Conservation (phyloP, 2,329 filamentous ascomycete genomes). For the Hysterium pulicare region DNA sequence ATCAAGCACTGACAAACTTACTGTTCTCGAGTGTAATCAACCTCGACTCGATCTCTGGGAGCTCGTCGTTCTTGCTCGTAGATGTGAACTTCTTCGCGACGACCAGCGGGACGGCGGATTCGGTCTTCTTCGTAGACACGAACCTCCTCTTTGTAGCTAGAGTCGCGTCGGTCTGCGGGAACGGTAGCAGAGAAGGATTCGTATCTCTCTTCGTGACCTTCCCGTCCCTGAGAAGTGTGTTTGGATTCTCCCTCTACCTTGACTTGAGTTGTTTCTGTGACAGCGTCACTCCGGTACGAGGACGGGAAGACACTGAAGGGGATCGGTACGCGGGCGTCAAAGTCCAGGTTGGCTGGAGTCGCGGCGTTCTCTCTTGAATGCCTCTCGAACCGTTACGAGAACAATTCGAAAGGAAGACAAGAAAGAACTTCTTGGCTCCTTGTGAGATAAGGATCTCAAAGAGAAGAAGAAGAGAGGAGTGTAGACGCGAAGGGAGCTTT, state of each 20-base stretch:
- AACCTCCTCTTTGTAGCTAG: slow-evolving; percentile 79
- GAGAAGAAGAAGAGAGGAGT: slow-evolving; percentile 17
- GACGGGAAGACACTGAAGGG: slow-evolving; percentile 99
- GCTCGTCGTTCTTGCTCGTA: slow-evolving; percentile 24
- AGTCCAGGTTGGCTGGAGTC: slow-evolving; percentile 98
- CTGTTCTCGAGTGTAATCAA: slow-evolving; percentile 27
- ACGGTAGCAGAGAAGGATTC: slow-evolving; percentile 50
- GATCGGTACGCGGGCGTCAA: slow-evolving; percentile 98
- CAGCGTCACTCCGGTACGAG: slow-evolving; percentile 80
- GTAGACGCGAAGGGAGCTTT: slow-evolving; percentile 7
- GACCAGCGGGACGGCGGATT: slow-evolving; percentile 62
- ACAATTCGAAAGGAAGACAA: slow-evolving; percentile 65
- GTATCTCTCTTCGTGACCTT: slow-evolving; percentile 85
- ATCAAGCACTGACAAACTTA: slow-evolving; percentile 16
- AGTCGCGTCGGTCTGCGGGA: slow-evolving; percentile 47
- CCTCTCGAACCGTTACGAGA: slow-evolving; percentile 53
- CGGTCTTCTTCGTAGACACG: slow-evolving; percentile 76
- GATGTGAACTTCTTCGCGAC: slow-evolving; percentile 33
- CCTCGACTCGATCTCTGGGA: slow-evolving; percentile 12
- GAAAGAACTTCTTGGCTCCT: slow-evolving; percentile 53
- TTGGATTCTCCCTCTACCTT: slow-evolving; percentile 89
- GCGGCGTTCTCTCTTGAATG: slow-evolving; percentile 69
- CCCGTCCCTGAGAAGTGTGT: slow-evolving; percentile 80
- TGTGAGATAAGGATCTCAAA: slow-evolving; percentile 23
- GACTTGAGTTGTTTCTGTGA: slow-evolving; percentile 61